Evolutionary conservation across 2,329 filamentous ascomycete genomes (phyloP).

Genomic region (Aaosphaeria pasadenensis): DNA sequence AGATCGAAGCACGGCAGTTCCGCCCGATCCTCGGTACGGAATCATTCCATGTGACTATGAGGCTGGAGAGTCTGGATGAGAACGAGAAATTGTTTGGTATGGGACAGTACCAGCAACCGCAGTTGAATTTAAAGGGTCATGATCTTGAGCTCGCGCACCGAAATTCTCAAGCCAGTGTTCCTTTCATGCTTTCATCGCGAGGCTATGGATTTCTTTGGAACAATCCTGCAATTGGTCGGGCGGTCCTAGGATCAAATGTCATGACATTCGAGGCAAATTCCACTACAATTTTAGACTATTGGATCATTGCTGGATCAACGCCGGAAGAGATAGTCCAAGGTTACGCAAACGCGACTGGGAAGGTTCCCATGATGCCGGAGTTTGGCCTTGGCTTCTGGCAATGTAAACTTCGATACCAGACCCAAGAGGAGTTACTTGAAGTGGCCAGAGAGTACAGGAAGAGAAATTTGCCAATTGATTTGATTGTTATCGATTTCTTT

Average conservation of each 20-base stretch:
- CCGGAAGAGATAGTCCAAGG: conserved; percentile 56
- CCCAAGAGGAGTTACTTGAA: conserved; percentile 60
- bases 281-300: conserved; percentile 60
- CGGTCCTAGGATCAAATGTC: conserved; percentile 59
- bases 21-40: conserved; percentile 51
- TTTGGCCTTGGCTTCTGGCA: conserved; percentile 69
- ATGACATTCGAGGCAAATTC: conserved; percentile 62
- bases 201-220: conserved; percentile 68
- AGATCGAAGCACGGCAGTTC: conserved; percentile 58
- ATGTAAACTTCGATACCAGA: conserved; percentile 64
- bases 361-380: conserved; percentile 65
- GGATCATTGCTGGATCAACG: conserved; percentile 58
- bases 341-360: conserved; percentile 57
- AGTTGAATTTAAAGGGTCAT: conserved; percentile 60
- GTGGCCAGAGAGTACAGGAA: conserved; percentile 60
- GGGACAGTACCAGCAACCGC: conserved; percentile 66
- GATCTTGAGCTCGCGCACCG: conserved; percentile 65
- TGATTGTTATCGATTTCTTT: conserved; percentile 68
- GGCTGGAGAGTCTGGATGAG: conserved; percentile 54
- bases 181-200: conserved; percentile 58
- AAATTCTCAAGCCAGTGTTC: conserved; percentile 64
- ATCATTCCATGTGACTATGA: conserved; percentile 54
- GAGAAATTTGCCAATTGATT: conserved; percentile 56
- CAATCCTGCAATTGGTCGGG: conserved; percentile 60
- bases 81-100: conserved; percentile 65